Evolutionary conservation across 805 yeast species (phyloP), one percentile per base, ranked within the genome.

Genomic region (Lachancea nothofagi): DNA sequence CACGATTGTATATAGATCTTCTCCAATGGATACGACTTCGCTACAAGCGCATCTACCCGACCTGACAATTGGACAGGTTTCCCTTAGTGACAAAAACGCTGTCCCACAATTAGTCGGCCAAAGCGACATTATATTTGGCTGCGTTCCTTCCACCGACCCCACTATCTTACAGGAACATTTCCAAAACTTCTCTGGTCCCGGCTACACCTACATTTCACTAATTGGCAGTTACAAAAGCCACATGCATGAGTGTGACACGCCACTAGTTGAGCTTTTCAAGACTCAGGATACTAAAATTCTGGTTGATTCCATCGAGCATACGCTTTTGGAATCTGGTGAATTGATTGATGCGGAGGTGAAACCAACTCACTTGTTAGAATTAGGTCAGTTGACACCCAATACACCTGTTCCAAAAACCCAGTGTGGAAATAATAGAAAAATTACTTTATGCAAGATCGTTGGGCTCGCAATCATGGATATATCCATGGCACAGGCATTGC

Each of bases 191-290:
- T 31, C 40, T 4, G 51, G 49, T 21, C 57, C 66, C 23, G 15
- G 36, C 7, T 48, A 42, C 23, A 49, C 54, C 18, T 80, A 70
- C 54, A 70, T 80, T 32, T 72, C 79, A 12, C 60, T 78, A 23
- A 79, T 80, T 50, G 87, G 87, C 1, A 75, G 82, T 14, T 80
- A 78, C 54, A 77, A 77, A 54, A 84, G 84, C 10, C 71, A 72
- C 44, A 78, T 80, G 86, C 66, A 66, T 28, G 87, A 80, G 57
- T 69, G 78, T 38, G 83, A 77, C 44, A 60, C 59, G 19, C 58
- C 61, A 2, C 59, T 72, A 28, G 61, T 75, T 8, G 49, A 53
- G 3, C 40, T 49, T 19, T 54, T 69, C 42, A 55, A 70, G 13
- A 44, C 47, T 1, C 48, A 57, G 8, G 61, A 60, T 5, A 68